Base-by-base conservation (phyloP, 2,329 filamentous ascomycete genomes). In the Xylariaceae sp. region DNA sequence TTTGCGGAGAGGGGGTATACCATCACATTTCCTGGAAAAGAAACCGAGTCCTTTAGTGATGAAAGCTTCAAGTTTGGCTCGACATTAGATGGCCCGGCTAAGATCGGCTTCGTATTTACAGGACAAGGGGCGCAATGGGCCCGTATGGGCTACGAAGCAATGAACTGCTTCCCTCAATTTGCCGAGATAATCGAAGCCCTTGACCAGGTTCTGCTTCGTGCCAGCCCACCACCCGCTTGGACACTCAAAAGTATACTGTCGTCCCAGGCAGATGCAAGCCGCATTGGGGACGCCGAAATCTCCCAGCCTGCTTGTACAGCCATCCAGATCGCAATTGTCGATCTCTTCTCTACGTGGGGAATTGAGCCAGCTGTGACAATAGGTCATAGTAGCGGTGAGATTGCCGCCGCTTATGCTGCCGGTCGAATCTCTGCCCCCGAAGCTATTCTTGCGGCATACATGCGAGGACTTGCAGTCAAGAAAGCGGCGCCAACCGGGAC, bases 271-370 rank as follows among this genome's bases (percentile, higher is more conserved):
- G 41, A 23, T 11, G 48, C 11, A 8, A 29, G 21, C n/a, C 45
- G 38, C 7, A 46, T 58, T 10, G 45, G 48, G 6, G 52, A 59
- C 27, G 51, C 57, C 4, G 54, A 59, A n/a, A 22, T 55, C 25
- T 49, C 56, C 14, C 60, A 63, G 42, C 58, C 63, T 4, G 67
- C 71, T 40, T 71, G 71, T 60, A 75, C 74, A 51, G 72, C 67
- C 5, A 11, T 51, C 11, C 49, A 51, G 29, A 41, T 49, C 23
- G 43, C 36, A 19, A 27, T 49, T 2, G 17, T 49, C 8, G 33
- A 20, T 6, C 25, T 49, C 5, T 33, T 44, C 1, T 19, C 23
- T 10, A 22, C 27, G 12, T 27, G 17, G 22, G 47, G 47, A 3
- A 12, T 49, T 6, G 12, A 16, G 6, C 43, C 47, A 8, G 19